These are phyloP conservation scores for Rhynchosporium agropyri DNA, from an alignment of 2,329 filamentous ascomycete species.

Conservation along the genomic window DNA sequence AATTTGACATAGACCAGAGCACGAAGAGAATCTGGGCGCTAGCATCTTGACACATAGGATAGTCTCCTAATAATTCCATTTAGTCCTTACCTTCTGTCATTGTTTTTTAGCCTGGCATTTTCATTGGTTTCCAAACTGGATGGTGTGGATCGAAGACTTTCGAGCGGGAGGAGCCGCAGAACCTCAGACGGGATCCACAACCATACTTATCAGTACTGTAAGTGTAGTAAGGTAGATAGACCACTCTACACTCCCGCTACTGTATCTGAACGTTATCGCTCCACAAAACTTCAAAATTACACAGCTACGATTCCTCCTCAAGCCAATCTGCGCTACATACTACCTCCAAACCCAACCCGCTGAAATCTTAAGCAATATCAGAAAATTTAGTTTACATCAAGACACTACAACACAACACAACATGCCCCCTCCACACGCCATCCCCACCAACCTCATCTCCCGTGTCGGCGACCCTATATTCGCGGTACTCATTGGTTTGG, in stretches of 20 bases:
- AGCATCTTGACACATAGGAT: background rate
- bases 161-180: conserved; percentile 19
- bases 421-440: conserved; percentile 33
- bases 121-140: conserved; percentile 1
- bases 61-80: background rate
- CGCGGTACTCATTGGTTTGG: conserved; percentile 53
- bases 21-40: no score
- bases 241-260: no score
- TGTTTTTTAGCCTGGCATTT: background rate
- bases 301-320: background rate
- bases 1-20: no score
- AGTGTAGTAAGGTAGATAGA: no score
- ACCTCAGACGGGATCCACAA: conserved; percentile 14
- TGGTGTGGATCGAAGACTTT: background rate
- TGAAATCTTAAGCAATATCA: background rate
- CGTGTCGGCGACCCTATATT: conserved; percentile 58
- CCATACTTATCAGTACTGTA: no score
- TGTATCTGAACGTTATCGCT: no score
- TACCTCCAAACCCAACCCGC: conserved; percentile 7
- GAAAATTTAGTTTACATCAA: background rate
- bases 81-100: background rate
- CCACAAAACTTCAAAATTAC: no score
- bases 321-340: background rate
- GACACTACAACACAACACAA: conserved; percentile 15
- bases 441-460: conserved; percentile 39